Percentiles rank a stretch among this genome's conserved stretches.
Conservation (phyloP, 257 asterid genomes). For the Penstemon barbatus region DNA sequence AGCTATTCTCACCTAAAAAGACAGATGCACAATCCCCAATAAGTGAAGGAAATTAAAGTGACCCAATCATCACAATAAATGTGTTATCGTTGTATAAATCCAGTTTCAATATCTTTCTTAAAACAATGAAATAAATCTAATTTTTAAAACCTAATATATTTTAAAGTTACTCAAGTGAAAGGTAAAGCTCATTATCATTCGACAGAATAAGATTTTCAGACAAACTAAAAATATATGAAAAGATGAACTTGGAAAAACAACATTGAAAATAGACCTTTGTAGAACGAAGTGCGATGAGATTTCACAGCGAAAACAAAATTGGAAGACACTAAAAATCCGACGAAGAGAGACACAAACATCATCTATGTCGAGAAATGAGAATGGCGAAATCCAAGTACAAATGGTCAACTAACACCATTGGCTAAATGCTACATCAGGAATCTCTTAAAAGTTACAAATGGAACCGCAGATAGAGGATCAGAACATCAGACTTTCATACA, state of each 20-base stretch:
- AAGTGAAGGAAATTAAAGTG: not conserved
- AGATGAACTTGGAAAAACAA: not conserved
- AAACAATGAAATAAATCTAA: not conserved
- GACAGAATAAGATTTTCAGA: conserved; percentile 7
- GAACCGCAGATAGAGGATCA: conserved; percentile 1
- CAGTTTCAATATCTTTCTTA: not conserved
- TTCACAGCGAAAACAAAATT: not conserved
- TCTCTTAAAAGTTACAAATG: conserved; percentile 1
- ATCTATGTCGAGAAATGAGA: not conserved
- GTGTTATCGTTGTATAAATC: not conserved
- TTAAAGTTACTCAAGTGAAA: not conserved
- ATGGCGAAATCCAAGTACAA: not conserved
- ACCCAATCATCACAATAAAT: not conserved
- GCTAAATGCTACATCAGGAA: conserved; percentile 5
- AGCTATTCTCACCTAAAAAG: not conserved
- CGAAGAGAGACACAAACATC: not conserved
- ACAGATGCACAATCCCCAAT: not conserved
- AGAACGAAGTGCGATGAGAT: not conserved
- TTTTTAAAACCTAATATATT: not conserved
- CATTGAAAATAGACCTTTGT: not conserved
- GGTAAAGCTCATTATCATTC: conserved; percentile 1
- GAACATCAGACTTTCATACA: conserved; percentile 18
- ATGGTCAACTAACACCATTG: not conserved
- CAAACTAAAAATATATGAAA: conserved; percentile 5
- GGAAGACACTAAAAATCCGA: conserved; percentile 8